Conservation (phyloP, 805 yeast species). For the Candida michaelii region DNA sequence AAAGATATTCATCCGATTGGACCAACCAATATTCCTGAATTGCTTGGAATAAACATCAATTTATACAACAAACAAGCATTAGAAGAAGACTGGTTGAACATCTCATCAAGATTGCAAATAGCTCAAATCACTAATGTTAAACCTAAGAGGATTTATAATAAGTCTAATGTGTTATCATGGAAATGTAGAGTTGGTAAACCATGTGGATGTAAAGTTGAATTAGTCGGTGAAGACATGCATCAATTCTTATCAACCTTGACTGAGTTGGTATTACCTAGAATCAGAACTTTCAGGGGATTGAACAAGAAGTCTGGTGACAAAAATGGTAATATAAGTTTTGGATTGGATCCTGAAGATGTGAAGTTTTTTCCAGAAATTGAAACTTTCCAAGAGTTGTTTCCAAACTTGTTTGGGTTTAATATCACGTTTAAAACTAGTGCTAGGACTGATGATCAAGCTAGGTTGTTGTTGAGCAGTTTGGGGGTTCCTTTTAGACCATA, state of each 20-base stretch:
- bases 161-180: constrained; percentile 82
- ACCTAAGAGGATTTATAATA: constrained; percentile 71
- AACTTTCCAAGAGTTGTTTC: constrained; percentile 85
- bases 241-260: constrained; percentile 85
- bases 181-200: constrained; percentile 81
- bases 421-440: constrained; percentile 85
- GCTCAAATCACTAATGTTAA: constrained; percentile 94
- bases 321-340: constrained; percentile 83
- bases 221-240: constrained; percentile 77
- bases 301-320: constrained; percentile 76
- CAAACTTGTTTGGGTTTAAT: constrained; percentile 81
- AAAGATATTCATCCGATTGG: constrained; percentile 70
- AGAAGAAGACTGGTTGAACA: constrained; percentile 67
- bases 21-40: constrained; percentile 68
- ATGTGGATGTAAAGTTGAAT: constrained; percentile 83
- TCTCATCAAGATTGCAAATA: constrained; percentile 73
- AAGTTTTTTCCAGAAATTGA: constrained; percentile 92
- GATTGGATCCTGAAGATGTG: constrained; percentile 73
- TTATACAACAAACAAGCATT: constrained; percentile 75
- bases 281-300: constrained; percentile 83
- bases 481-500: constrained; percentile 68
- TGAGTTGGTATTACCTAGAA: constrained; percentile 90
- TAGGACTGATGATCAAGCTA: constrained; percentile 86
- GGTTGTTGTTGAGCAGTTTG: constrained; percentile 74
- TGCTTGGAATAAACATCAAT: constrained; percentile 68